A percentile compares a stretch with the other conserved stretches of the same genome.
phyloP scores from a whole-genome alignment of 2,329 filamentous ascomycete species.

The Elsinoe arachidis region DNA sequence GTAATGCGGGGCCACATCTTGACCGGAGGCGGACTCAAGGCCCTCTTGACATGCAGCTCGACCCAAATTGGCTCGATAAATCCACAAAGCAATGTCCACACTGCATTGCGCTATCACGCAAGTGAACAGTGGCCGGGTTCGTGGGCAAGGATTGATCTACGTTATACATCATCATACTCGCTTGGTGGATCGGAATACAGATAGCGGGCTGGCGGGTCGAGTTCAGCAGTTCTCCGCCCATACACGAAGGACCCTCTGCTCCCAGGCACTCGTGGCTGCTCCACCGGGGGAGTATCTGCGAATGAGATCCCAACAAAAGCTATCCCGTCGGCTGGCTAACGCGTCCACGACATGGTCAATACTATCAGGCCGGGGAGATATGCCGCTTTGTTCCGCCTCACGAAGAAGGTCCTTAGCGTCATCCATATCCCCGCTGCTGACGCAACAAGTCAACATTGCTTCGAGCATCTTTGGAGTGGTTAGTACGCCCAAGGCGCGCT shows the following conservation, averaged over 20 bases:
- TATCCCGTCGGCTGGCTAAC: background rate
- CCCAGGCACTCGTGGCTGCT: background rate
- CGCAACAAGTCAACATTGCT: background rate
- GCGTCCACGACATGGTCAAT: background rate
- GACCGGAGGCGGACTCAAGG: no score
- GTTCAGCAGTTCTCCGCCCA: background rate
- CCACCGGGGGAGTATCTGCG: background rate
- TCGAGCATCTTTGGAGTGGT: conserved; percentile 1
- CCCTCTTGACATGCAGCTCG: no score
- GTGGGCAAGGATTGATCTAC: no score
- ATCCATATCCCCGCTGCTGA: background rate
- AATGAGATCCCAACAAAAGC: conserved; percentile 1
- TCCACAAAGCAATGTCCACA: no score
- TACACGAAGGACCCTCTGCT: background rate
- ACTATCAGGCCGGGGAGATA: background rate
- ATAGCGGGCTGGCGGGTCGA: background rate
- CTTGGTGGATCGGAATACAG: background rate
- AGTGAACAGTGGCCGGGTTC: no score
- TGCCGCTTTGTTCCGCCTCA: background rate
- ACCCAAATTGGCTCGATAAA: no score
- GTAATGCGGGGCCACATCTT: no score
- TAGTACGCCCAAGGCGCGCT: conserved; percentile 25
- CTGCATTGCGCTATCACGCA: no score
- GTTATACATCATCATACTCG: no score
- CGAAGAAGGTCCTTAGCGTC: background rate